Percentiles rank a stretch among this genome's conserved stretches.
Conservation (phyloP, 2,329 filamentous ascomycete genomes). For the Alternaria sp. region DNA sequence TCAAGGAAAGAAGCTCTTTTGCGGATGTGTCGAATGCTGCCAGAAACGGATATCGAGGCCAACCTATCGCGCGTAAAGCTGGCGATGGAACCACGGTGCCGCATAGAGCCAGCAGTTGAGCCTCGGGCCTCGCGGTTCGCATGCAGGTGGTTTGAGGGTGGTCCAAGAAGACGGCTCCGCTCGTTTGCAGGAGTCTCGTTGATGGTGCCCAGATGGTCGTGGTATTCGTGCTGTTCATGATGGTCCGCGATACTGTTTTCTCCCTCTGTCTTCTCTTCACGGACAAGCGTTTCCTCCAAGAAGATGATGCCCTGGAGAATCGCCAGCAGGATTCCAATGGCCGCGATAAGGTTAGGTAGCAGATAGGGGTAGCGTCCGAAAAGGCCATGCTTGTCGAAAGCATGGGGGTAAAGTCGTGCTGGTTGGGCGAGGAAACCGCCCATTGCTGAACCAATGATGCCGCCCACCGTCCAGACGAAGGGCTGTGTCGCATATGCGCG, state of each 20-base stretch:
- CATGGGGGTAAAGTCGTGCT: slow-evolving; percentile 73
- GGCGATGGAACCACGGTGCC: slow-evolving; percentile 37
- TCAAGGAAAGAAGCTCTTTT: slow-evolving; percentile 50
- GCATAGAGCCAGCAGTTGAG: slow-evolving; percentile 39
- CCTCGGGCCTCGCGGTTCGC: slow-evolving; percentile 44
- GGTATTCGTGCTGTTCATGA: slow-evolving; percentile 28
- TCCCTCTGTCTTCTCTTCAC: slow-evolving; percentile 44
- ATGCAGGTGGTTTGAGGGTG: slow-evolving; percentile 59
- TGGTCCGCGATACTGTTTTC: slow-evolving; percentile 46
- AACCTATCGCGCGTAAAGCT: slow-evolving; percentile 37
- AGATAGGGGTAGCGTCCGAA: slow-evolving; percentile 86
- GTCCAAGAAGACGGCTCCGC: slow-evolving; percentile 66
- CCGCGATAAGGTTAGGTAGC: slow-evolving; percentile 87
- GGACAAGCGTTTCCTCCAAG: slow-evolving; percentile 74
- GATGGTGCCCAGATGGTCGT: slow-evolving; percentile 74
- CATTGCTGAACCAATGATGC: slow-evolving; percentile 84
- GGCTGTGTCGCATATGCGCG: slow-evolving; percentile 91
- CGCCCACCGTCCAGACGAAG: slow-evolving; percentile 91
- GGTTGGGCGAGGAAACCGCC: slow-evolving; percentile 88
- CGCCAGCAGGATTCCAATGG: slow-evolving; percentile 76
- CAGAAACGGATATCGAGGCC: slow-evolving; percentile 43
- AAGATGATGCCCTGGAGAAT: slow-evolving; percentile 81
- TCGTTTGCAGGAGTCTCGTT: slow-evolving; percentile 68
- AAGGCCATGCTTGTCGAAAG: slow-evolving; percentile 72
- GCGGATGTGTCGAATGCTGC: slow-evolving; percentile 45